Evolutionary conservation across 75 land plant genomes (phyloP).

Genomic region (Gnetum montanum): DNA sequence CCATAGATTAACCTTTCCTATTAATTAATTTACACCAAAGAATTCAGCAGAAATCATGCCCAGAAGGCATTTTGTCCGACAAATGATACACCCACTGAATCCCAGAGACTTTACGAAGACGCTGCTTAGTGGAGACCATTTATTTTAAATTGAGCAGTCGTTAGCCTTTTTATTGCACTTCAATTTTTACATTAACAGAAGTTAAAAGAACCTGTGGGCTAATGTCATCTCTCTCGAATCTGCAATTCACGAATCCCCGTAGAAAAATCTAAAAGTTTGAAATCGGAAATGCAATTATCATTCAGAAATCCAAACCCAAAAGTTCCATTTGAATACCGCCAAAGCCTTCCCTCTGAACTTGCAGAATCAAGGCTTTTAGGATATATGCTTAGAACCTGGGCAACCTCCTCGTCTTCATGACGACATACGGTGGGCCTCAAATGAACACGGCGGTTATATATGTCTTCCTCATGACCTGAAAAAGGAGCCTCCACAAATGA

Average conservation of each 20-base stretch:
- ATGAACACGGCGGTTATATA: slow-evolving; percentile 48
- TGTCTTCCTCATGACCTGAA: slow-evolving; percentile 38
- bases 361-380: slow-evolving; percentile 39
- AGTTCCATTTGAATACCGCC: slow-evolving; percentile 73
- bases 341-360: slow-evolving; percentile 68
- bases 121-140: too few species aligned
- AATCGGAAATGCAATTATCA: slow-evolving; percentile 49
- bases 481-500: slow-evolving; percentile 34
- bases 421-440: slow-evolving; percentile 9
- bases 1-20: too few species aligned
- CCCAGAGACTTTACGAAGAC: too few species aligned
- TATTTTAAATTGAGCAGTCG: too few species aligned
- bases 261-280: slow-evolving; percentile 41
- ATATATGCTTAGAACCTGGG: slow-evolving; percentile 48
- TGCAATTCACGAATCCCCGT: slow-evolving; percentile 33
- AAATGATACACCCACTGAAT: too few species aligned
- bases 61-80: too few species aligned
- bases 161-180: too few species aligned
- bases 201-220: too few species aligned
- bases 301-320: slow-evolving; percentile 80
- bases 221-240: background rate
- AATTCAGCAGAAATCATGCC: too few species aligned
- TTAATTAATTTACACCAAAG: too few species aligned
- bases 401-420: slow-evolving; percentile 27
- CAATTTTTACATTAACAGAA: too few species aligned